Conservation (phyloP, 2,329 filamentous ascomycete species). For the Onygenales sp. region DNA sequence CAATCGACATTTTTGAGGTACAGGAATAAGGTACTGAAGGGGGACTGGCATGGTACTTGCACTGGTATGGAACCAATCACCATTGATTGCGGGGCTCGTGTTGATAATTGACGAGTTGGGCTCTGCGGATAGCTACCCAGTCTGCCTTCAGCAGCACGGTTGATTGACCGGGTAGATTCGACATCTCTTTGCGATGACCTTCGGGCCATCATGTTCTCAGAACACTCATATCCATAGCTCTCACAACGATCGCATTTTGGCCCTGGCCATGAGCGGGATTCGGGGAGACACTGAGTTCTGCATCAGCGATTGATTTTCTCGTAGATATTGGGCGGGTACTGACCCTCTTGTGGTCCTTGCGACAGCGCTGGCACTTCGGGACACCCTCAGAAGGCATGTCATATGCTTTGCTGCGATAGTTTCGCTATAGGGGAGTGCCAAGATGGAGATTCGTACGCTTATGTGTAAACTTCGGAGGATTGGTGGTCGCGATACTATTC, state of each 20-base stretch:
- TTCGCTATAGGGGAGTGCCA: not conserved
- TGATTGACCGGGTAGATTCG: constrained; percentile 5
- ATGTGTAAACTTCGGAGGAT: not conserved
- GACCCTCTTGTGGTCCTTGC: constrained; percentile 15
- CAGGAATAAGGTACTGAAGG: constrained; percentile 12
- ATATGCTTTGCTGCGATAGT: constrained; percentile 4
- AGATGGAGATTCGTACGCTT: not conserved
- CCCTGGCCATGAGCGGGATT: constrained; percentile 13
- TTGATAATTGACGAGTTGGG: constrained; percentile 6
- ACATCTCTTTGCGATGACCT: constrained; percentile 12
- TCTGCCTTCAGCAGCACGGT: constrained; percentile 6
- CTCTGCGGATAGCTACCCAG: constrained; percentile 7
- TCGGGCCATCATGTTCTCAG: constrained; percentile 14
- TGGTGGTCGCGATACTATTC: not conserved
- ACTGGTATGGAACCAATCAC: constrained; percentile 2
- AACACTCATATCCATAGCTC: constrained; percentile 14
- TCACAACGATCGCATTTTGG: constrained; percentile 14
- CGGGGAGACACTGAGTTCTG: constrained; percentile 11
- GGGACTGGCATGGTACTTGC: constrained; percentile 6
- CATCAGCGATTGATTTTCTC: constrained; percentile 4
- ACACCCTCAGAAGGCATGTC: constrained; percentile 14
- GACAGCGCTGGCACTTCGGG: constrained; percentile 14
- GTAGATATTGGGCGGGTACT: not conserved
- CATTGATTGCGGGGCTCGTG: constrained; percentile 1
- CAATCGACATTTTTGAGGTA: constrained; percentile 13